Base-by-base conservation (phyloP, 768 basidiomycete genomes). In the Naganishia onofrii region DNA sequence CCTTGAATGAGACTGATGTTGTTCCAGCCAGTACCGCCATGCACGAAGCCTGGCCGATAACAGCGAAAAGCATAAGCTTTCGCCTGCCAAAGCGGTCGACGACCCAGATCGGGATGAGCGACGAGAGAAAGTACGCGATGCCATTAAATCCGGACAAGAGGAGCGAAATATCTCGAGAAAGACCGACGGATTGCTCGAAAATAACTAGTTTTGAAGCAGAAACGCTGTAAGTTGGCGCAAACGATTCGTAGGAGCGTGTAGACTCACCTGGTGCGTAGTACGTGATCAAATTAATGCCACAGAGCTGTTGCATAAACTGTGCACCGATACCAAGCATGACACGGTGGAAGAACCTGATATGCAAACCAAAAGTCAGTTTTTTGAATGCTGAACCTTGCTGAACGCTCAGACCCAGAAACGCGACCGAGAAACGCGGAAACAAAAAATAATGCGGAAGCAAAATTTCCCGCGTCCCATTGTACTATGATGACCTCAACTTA, bases 21-120 rank as follows among this genome's bases (percentile, higher is more conserved):
- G 17, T 77, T 78, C 38, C 74, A 76, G 71, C 80, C 77, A 66
- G 76, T 75, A 73, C 79, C 74, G 73, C 80, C 83, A 84, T 83
- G 65, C 81, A 75, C 17, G 76, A 70, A 0, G 77, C 80, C 69
- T 83, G 82, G 36, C 83, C 83, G 48, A 77, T 73, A n/a, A 82
- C 82, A 52, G 83, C 83, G 75, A 79, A 79, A 48, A 83, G 73
- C 79, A 82, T 83, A 67, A 84, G 80, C 74, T 81, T 82, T 70
- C 83, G 77, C 63, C 83, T 81, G 51, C 83, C 83, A 55, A 82
- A 77, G 31, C 75, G 72, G 75, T 84, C 83, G 64, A 84, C 81
- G 34, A 70, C 56, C 66, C 79, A 75, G 78, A 81, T 80, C 0
- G 81, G 78, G 21, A 76, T 74, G 51, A 81, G 70, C 17, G 81